Conservation (phyloP, 345 rosid genomes). For the Anacardium occidentale region DNA sequence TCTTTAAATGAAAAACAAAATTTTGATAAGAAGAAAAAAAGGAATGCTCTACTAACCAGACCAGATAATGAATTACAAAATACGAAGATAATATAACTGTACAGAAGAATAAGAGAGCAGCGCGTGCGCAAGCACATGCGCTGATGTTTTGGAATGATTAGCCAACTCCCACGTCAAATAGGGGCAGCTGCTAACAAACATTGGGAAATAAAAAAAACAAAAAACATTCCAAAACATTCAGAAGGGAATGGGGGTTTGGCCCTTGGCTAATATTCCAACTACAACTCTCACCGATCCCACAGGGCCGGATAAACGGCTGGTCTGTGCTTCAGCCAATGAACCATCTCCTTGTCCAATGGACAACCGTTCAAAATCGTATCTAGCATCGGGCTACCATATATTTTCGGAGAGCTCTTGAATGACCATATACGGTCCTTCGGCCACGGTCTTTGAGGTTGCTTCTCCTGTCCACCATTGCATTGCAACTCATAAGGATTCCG, state of each 20-base stretch:
- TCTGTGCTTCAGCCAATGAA: constrained; percentile 91
- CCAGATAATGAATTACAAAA: constrained; percentile 46
- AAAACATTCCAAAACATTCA: constrained; percentile 40
- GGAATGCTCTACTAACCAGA: constrained; percentile 18
- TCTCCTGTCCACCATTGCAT: constrained; percentile 50
- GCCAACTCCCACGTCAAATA: constrained; percentile 37
- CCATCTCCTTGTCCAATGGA: constrained; percentile 72
- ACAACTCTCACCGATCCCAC: constrained; percentile 60
- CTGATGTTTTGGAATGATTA: neutral
- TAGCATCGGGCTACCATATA: constrained; percentile 93
- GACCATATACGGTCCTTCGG: constrained; percentile 94
- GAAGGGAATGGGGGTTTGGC: too few relatives aligned
- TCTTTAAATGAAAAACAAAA: too few relatives aligned
- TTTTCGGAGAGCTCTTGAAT: constrained; percentile 52
- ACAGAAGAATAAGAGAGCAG: constrained; percentile 52
- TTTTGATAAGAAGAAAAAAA: constrained; percentile 5
- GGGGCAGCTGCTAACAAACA: constrained; percentile 36
- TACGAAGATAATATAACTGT: constrained; percentile 41
- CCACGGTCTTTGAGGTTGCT: constrained; percentile 88
- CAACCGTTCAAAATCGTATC: constrained; percentile 59
- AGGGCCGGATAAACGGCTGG: constrained; percentile 56
- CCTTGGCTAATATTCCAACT: too few relatives aligned
- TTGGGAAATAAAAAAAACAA: constrained; percentile 19
- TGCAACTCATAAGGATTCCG: too few relatives aligned
- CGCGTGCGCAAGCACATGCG: constrained; percentile 22